Conservation (phyloP, 306 rosid genomes). For the Castanea mollissima region DNA sequence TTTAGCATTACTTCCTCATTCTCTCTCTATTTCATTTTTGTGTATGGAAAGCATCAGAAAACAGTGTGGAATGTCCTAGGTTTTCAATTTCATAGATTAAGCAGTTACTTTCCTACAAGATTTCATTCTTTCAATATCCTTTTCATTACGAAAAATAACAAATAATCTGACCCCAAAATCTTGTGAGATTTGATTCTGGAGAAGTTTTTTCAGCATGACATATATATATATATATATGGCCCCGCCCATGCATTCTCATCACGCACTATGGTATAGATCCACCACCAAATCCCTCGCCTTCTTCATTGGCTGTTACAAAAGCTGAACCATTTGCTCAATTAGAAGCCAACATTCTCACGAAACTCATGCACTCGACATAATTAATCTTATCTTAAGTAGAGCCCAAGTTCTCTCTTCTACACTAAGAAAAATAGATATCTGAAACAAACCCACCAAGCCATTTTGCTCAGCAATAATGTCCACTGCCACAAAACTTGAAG, state of each 20-base stretch:
- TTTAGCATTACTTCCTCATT: not conserved
- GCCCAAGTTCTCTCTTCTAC: not conserved
- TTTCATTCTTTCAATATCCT: not conserved
- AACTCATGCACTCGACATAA: constrained; percentile 37
- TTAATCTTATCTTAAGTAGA: constrained; percentile 9
- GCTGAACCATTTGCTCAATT: constrained; percentile 16
- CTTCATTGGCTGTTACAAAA: constrained; percentile 36
- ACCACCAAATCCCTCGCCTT: constrained; percentile 6
- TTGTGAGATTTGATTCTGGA: not conserved
- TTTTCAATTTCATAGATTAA: not conserved
- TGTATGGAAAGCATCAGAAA: not conserved
- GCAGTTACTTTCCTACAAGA: too few species aligned
- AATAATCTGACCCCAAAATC: not conserved
- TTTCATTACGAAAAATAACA: not conserved
- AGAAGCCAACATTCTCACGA: constrained; percentile 31
- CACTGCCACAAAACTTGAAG: constrained; percentile 32
- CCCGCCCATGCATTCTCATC: constrained; percentile 30
- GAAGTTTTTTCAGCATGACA: not conserved
- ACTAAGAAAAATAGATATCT: not conserved
- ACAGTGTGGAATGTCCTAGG: not conserved
- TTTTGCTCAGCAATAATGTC: constrained; percentile 38
- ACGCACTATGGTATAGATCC: constrained; percentile 42
- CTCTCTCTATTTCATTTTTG: not conserved
- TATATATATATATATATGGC: not conserved
- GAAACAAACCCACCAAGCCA: constrained; percentile 14